Evolutionary conservation across 306 rosid species (phyloP), one percentile per base, ranked within the genome.

Genomic region (Begonia loranthoides): DNA sequence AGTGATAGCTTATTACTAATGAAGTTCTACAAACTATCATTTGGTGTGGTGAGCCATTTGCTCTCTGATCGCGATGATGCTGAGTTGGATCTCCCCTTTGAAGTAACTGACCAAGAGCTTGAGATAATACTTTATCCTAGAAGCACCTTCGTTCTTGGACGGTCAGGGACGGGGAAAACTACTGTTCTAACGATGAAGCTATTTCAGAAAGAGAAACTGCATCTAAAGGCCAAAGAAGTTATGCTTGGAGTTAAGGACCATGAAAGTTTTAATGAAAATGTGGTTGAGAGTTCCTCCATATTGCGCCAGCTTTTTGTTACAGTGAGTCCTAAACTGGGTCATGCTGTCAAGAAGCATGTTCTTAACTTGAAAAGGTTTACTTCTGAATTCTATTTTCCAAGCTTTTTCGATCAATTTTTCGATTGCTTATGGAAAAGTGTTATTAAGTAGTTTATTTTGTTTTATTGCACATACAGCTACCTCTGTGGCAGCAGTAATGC

Each of bases 91-190:
- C 76, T 82, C 24, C 96, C 96, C 0, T 82, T 82, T 64, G 89
- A 82, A 67, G 89, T 77, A 34, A 79, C 81, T 0, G 94, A 82
- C 9, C 67, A 82, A 72, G 83, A 87, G 60, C 63, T 15, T 19
- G 84, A 82, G 34, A 77, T 79, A 49, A 77, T 87, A 9, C 75
- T 79, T 63, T 77, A 63, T 50, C 50, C 53, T 10, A 65, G 34
- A 71, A 87, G 96, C 52, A 60, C 75, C 10, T 87, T 87, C 64
- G 66, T 87, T 10, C 63, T 79, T 21, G 96, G 96, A 28, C 78
- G 89, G 11, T 87, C 94, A n/a, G 96, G 96, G 34, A 87, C 96
- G 0, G 96, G 96, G 17, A 87, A 87, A 73, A 87, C 96, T 13
- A 87, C 94, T 21, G 79, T 87, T 45, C 56, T 87, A 71, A 87